These are phyloP conservation scores for Bruguiera gymnorhiza DNA, from an alignment of 345 rosid species.

Conservation along the genomic window DNA sequence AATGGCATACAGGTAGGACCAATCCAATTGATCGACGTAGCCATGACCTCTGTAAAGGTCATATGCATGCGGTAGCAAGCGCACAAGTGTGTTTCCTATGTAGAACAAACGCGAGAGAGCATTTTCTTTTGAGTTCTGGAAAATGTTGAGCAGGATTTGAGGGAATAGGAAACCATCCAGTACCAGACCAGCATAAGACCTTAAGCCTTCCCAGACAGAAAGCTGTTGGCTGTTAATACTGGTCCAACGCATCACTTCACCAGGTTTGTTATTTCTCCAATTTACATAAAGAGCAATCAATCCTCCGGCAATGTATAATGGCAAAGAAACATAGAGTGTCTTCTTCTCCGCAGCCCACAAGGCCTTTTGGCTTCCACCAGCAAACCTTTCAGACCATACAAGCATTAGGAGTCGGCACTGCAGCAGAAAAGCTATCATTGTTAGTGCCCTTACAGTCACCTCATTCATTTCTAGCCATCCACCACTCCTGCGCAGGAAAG, in stretches of 20 bases:
- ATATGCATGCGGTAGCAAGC: too few species aligned
- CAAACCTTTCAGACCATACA: conserved; percentile 12
- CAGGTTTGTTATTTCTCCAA: conserved; percentile 6
- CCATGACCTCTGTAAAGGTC: too few species aligned
- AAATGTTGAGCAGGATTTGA: too few species aligned
- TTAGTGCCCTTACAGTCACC: conserved; percentile 18
- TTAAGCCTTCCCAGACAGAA: conserved; percentile 16
- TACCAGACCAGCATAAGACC: too few species aligned
- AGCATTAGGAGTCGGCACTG: conserved; percentile 24
- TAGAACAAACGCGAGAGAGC: too few species aligned
- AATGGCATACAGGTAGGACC: too few species aligned
- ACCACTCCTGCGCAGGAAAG: neutral
- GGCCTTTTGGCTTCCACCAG: conserved; percentile 16
- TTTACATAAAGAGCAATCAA: conserved; percentile 18
- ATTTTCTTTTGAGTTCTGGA: too few species aligned
- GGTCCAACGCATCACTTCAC: neutral
- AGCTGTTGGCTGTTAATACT: neutral
- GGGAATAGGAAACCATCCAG: too few species aligned
- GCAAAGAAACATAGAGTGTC: conserved; percentile 15
- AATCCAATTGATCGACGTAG: too few species aligned
- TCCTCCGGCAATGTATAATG: conserved; percentile 17
- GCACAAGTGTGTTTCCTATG: too few species aligned
- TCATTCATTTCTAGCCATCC: conserved; percentile 23
- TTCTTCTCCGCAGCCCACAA: conserved; percentile 28
- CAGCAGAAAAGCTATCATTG: conserved; percentile 26